Percentiles rank a stretch among this genome's conserved stretches.
These are phyloP conservation scores for Blastocystis hominis DNA, from an alignment of 352 stramenopile species.

Conservation along the genomic window DNA sequence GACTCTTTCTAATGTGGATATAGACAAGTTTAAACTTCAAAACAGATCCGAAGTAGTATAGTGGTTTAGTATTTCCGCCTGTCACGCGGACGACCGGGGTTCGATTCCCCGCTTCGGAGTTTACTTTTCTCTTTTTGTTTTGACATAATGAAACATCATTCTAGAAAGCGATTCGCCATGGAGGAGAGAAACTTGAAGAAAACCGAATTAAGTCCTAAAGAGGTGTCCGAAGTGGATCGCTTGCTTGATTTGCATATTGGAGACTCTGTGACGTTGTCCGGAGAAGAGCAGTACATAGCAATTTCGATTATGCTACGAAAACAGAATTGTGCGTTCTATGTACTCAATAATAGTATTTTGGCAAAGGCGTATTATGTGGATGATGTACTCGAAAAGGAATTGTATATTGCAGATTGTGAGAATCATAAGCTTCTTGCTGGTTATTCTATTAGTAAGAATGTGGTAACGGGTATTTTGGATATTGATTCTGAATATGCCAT, in stretches of 20 bases:
- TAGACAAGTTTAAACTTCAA: neutral
- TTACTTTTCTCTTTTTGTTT: neutral
- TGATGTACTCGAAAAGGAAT: neutral
- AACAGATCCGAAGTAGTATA: constrained; percentile 57
- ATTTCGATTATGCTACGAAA: neutral
- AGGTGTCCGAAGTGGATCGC: neutral
- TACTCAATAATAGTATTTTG: neutral
- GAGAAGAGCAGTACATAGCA: neutral
- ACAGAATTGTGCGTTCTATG: neutral
- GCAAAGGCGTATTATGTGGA: neutral
- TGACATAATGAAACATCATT: neutral
- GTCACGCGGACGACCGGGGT: constrained; percentile 57
- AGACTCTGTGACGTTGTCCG: neutral
- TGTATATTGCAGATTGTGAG: neutral
- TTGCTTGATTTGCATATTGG: neutral
- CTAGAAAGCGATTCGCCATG: neutral
- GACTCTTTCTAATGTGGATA: neutral
- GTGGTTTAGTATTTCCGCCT: constrained; percentile 58
- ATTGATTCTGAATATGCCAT: neutral
- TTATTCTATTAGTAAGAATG: neutral
- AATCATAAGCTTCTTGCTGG: neutral
- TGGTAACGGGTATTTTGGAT: neutral
- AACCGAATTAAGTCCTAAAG: neutral
- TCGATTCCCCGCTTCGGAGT: constrained; percentile 57
- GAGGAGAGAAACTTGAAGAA: neutral